Percentiles rank a stretch among this genome's conserved stretches.
phyloP scores from a whole-genome alignment of 371 early-diverging fungal genomes.

The Mortierella sp. region DNA sequence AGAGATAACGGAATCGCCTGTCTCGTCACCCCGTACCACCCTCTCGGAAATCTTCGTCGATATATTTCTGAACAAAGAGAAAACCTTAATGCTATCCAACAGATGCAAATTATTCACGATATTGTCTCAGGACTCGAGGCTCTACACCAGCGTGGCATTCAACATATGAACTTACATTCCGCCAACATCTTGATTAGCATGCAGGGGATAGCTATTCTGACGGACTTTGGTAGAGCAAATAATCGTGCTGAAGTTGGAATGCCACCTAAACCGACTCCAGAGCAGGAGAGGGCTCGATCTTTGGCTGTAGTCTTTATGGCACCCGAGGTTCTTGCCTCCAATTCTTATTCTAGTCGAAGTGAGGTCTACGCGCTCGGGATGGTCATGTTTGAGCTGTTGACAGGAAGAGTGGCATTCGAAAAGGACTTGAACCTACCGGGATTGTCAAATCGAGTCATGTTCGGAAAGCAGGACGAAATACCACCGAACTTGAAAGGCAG shows the following conservation, averaged over 20 bases:
- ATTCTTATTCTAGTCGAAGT: slow-evolving; percentile 40
- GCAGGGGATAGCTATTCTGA: slow-evolving; percentile 43
- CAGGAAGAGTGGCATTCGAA: slow-evolving; percentile 45
- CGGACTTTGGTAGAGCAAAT: slow-evolving; percentile 45
- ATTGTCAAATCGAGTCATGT: slow-evolving; percentile 43
- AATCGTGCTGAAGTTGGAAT: slow-evolving; percentile 42
- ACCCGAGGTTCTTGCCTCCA: slow-evolving; percentile 46
- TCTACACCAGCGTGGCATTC: slow-evolving; percentile 42
- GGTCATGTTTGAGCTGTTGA: slow-evolving; percentile 54
- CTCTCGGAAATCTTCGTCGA: slow-evolving; percentile 49
- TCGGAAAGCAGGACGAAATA: slow-evolving; percentile 47
- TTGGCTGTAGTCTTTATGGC: slow-evolving; percentile 47
- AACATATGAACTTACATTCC: slow-evolving; percentile 46
- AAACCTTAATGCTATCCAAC: slow-evolving; percentile 37
- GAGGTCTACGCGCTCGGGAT: slow-evolving; percentile 54
- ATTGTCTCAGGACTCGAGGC: slow-evolving; percentile 46
- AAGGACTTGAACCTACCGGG: slow-evolving; percentile 40
- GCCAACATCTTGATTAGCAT: slow-evolving; percentile 44
- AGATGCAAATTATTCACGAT: slow-evolving; percentile 52
- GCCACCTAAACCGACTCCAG: slow-evolving; percentile 46
- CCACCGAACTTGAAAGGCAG: slow-evolving; percentile 29
- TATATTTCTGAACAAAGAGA: slow-evolving; percentile 36
- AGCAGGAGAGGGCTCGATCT: slow-evolving; percentile 35
- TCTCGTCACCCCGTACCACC: slow-evolving; percentile 40
- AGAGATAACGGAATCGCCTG: slow-evolving; percentile 47